Base-by-base conservation (phyloP, 2,329 filamentous ascomycete species). In the Cladophialophora psammophila region DNA sequence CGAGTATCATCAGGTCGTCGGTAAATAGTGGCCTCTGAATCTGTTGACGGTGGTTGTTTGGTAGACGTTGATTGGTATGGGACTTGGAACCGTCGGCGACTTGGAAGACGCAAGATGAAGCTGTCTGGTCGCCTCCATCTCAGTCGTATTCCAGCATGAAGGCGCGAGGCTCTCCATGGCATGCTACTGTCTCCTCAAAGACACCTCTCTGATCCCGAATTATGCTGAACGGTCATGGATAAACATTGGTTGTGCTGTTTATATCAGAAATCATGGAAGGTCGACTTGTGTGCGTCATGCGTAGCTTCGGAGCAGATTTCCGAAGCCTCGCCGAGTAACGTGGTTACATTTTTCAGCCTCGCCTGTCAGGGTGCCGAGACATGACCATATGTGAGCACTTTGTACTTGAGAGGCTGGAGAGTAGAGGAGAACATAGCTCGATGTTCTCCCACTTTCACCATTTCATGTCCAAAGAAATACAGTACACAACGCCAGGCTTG, bases 121-220 rank as follows among this genome's bases (percentile, higher is more conserved):
- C 1, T 35, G 34, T 26, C 32, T 52, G 12, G 57, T 34, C 40
- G 34, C 31, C 52, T 35, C 35, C 61, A 4, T 32, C 20, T 54
- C 31, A 55, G 13, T 32, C 5, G 32, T 1, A 31, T 18, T 45
- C 36, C 54, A 18, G 65, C 60, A 54, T 66, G 63, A 52, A 70
- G 65, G 60, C 63, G 52, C 12, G 15, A 48, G 26, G 40, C 20
- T 63, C 63, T 61, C 68, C 68, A 70, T 70, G 63, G 57, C 68
- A 70, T 70, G 63, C 68, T 68, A 59, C 45, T 18, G 45, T 55
- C 34, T 56, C 36, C 34, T 56, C 36, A 36, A 48, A 48, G 32
- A 10, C 38, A 13, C 26, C 3, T 15, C 8, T 52, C 10, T 5
- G 15, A 48, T 42, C 26, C 45, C 50, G 34, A 42, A 15, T 8